Conservation (phyloP, 257 asterid genomes). For the Petunia secreta region DNA sequence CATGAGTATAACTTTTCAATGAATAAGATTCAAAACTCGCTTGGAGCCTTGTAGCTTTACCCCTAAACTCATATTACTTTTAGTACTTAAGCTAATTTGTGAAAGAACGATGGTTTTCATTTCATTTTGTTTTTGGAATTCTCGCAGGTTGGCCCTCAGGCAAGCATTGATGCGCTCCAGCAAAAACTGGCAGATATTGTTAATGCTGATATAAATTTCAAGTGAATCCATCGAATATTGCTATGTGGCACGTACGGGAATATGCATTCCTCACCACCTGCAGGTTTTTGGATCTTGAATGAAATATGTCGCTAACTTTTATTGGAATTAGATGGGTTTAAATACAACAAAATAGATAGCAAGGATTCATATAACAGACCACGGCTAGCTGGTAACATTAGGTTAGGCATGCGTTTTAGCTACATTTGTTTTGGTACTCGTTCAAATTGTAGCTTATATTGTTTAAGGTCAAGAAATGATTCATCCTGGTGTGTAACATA, state of each 20-base stretch:
- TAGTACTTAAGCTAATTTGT: background rate
- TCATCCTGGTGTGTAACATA: background rate
- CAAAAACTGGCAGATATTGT: conserved; percentile 24
- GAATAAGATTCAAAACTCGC: background rate
- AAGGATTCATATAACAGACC: background rate
- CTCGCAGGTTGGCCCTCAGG: conserved; percentile 26
- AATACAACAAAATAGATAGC: background rate
- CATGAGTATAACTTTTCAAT: background rate
- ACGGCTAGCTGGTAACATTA: background rate
- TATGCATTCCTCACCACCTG: background rate
- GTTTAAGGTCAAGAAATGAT: background rate
- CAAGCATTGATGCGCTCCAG: conserved; percentile 23
- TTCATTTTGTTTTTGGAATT: background rate
- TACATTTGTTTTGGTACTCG: background rate
- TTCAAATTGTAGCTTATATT: background rate
- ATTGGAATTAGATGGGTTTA: background rate
- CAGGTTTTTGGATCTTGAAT: background rate
- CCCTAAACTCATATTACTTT: background rate
- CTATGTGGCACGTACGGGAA: background rate
- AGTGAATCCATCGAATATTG: conserved; percentile 15
- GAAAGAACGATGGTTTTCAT: background rate
- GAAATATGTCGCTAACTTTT: background rate
- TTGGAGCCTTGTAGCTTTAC: background rate
- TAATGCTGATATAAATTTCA: conserved; percentile 3
- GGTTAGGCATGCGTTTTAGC: background rate